Evolutionary conservation across 1,284 basidiomycete genomes (phyloP), one percentile per base, ranked within the genome.

Genomic region (Trichosporon sp.): DNA sequence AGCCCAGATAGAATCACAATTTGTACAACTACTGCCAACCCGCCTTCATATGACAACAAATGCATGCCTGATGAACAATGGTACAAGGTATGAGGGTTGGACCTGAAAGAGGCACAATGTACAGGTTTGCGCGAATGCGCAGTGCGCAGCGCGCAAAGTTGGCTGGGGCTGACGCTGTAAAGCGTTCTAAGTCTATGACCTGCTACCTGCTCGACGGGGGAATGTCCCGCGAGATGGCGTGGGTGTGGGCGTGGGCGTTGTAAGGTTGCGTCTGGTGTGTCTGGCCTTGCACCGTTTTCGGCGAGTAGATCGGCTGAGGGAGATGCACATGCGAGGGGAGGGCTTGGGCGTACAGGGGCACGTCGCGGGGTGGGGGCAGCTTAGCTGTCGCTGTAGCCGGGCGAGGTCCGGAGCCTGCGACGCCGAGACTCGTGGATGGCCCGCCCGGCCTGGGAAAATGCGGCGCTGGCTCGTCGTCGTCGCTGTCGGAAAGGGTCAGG

Each of bases 401-500:
- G 56, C 49, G 68, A 59, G 31, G 62, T 60, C 40, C 64, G 56
- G 69, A 70, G 60, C 44, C 70, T 64, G 56, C 67, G 71, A 66
- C 73, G 70, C 59, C 71, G 65, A 62, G 73, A 71, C 37, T 68
- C 68, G 69, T 59, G 54, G 61, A 60, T 58, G 37, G 69, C 70
- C 67, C 70, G 74, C 65, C 70, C 73, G 73, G 74, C 66, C 46
- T 68, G 52, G 61, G 73, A 75, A 76, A 76, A 76, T 67, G 67
- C 65, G 67, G 58, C 61, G 32, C 16, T 27, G 31, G 46, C 14
- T 34, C 44, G 32, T 74, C 74, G 21, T 71, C 70, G 25, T 73
- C 72, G 21, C 89, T 89, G 29, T 73, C 73, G 72, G 89, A 88
- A 61, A 87, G 79, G 1, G 91, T 92, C 63, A 92, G 80, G 75